Evolutionary conservation across 1,139 yeast genomes (phyloP).

Genomic region (Protomyces arabidopsidicola): DNA sequence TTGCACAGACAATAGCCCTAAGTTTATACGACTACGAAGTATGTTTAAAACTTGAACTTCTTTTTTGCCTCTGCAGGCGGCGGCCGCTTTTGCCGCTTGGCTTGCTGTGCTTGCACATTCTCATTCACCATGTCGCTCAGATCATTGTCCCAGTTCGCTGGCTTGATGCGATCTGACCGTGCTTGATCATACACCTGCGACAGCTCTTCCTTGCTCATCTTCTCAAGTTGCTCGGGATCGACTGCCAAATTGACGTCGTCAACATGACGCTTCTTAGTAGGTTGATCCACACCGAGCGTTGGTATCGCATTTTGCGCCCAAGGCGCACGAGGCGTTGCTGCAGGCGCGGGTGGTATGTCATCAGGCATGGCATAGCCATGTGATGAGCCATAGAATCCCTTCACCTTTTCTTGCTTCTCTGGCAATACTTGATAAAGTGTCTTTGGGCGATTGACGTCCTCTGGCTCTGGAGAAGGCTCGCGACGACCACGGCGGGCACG

Average conservation of each 20-base stretch:
- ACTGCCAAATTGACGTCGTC: constrained; percentile 28
- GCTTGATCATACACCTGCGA: constrained; percentile 25
- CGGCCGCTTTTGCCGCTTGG: constrained; percentile 28
- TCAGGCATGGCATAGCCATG: constrained; percentile 29
- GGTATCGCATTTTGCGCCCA: constrained; percentile 1
- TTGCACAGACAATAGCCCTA: not conserved
- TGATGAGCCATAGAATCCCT: constrained; percentile 31
- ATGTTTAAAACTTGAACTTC: constrained; percentile 28
- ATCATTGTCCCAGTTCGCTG: constrained; percentile 28
- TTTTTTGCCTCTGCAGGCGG: constrained; percentile 28
- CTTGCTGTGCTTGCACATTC: constrained; percentile 24
- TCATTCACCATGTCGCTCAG: constrained; percentile 32
- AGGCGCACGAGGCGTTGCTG: not conserved
- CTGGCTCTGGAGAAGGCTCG: constrained; percentile 10
- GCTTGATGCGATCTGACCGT: constrained; percentile 16
- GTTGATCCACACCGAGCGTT: constrained; percentile 12
- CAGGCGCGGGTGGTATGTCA: not conserved
- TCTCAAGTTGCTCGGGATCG: constrained; percentile 27
- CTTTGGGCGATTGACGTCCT: constrained; percentile 19
- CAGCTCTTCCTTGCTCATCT: constrained; percentile 24
- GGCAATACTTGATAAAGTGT: constrained; percentile 30
- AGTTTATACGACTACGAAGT: too few relatives aligned
- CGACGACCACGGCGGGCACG: not conserved
- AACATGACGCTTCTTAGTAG: constrained; percentile 9
- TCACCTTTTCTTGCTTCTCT: constrained; percentile 25